Evolutionary conservation across 176 grass and related monocot species (phyloP), one percentile per base, ranked within the genome.

Genomic region (Zoysia japonica): DNA sequence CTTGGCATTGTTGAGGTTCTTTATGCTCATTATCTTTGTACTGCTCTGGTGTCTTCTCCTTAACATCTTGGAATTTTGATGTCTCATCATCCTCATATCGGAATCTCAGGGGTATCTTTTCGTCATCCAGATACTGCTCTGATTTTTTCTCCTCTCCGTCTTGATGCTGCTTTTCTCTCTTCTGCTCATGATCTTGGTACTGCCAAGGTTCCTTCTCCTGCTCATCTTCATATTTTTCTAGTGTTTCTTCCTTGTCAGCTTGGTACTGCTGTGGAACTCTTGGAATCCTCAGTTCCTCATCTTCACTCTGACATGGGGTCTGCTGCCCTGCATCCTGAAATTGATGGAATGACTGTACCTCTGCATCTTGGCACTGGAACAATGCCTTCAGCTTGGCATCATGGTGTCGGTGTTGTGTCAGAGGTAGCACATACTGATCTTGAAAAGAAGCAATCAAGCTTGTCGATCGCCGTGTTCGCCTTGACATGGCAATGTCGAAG

Each of bases 401-500:
- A 41, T 75, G 82, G 15, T 61, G 66, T 41, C 41, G 72, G 53
- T 77, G 77, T 5, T 70, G 78, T 2, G 71, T 52, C 59, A 72
- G 19, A 43, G 77, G 73, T 8, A 44, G 72, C 60, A 66, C 68
- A 72, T 72, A 77, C 66, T 45, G 78, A 72, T 85, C 82, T 72
- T 85, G 78, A 70, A 61, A 80, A 53, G 67, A 57, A 69, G 87
- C 8, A 5, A 43, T 48, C 47, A 86, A 19, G 50, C 83, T 83
- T 55, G 77, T 78, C 3, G 93, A 71, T 48, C 68, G 92, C 63
- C 93, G 86, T 37, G 93, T 97, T 78, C 93, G 70, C 78, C 91
- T 90, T 10, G 93, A 97, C 93, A 97, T 97, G 77, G 82, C 91
- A 57, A 70, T 88, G 71, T 97, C 80, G 17, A 90, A 97, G 19